Evolutionary conservation across 805 yeast genomes (phyloP), one percentile per base, ranked within the genome.

Genomic region (Metschnikowia corniflorae): DNA sequence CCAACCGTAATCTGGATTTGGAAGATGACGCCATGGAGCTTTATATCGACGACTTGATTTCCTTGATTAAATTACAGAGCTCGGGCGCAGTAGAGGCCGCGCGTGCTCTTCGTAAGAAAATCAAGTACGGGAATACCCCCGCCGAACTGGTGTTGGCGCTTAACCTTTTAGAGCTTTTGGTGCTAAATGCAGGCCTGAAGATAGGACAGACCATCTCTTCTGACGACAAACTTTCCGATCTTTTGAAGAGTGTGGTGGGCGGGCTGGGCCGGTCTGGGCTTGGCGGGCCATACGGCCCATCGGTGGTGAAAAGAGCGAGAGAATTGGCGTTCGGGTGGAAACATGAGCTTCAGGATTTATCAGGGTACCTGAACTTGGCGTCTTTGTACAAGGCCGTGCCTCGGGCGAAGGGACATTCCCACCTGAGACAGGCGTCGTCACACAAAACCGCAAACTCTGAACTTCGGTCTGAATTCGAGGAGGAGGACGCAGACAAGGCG

Each of bases 61-160:
- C 80, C 31, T 69, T 79, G 42, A 66, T 68, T 41, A 54, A 58
- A 35, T 50, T 63, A 21, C 73, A 66, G 46, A 56, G 57, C 5
- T 31, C 53, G 16, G 73, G 73, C 1, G 59, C 71, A 1, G 59
- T 69, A 22, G 99, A 93, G 57, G 91, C 94, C 2, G 97, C 97
- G 0, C 70, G 97, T 28, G 94, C 96, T 1, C 64, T 93, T 16
- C 73, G 98, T 33, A 93, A 93, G 68, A 79, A 80, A 52, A 64
- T 93, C 54, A 93, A 94, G 62, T 84, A 91, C 54, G 97, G 97
- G n/a, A 56, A 54, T 15, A 53, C 70, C 2, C 55, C 61, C 4
- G 60, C 65, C 14, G 82, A 82, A 46, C 95, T 86, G 56, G 50
- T 73, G 35, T 75, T 85, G 30, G 84, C 95, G 0, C 58, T 88